A percentile compares a stretch with the other conserved stretches of the same genome.
Evolutionary conservation across 2,329 filamentous ascomycete genomes (phyloP).

Genomic region (Venturia pyrina): DNA sequence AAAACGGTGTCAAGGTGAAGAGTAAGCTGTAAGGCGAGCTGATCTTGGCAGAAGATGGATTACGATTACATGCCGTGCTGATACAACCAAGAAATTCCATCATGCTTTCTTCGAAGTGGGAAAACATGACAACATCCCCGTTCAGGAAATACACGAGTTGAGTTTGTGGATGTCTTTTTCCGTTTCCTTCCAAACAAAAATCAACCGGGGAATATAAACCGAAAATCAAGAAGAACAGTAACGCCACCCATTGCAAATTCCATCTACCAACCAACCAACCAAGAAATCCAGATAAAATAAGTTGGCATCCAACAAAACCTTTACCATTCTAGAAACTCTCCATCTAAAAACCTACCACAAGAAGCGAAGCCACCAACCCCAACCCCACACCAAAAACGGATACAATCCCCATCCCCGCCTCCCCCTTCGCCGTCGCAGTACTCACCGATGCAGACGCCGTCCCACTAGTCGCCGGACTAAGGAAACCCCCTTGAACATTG

Average conservation of each 20-base stretch:
- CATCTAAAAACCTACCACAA: not conserved
- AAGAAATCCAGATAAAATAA: no score
- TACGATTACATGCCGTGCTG: not conserved
- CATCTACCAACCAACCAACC: no score
- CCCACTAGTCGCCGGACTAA: not conserved
- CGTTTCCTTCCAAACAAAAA: no score
- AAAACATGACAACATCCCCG: no score
- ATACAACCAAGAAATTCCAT: not conserved
- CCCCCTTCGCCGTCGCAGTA: not conserved
- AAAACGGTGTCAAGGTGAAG: constrained; percentile 3
- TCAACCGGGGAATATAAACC: no score
- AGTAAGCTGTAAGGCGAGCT: not conserved
- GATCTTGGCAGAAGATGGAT: not conserved
- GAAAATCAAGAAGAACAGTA: no score
- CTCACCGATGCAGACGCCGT: not conserved
- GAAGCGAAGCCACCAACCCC: not conserved
- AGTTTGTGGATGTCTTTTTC: no score
- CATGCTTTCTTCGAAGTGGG: no score
- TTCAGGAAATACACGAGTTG: no score
- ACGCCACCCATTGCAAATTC: no score
- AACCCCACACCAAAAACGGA: not conserved
- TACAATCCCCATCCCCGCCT: not conserved
- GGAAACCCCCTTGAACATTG: not conserved
- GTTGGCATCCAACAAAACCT: no score
- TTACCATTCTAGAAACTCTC: no score